Evolutionary conservation across 2,329 filamentous ascomycete genomes (phyloP).

Genomic region (Harringtonia lauricola): DNA sequence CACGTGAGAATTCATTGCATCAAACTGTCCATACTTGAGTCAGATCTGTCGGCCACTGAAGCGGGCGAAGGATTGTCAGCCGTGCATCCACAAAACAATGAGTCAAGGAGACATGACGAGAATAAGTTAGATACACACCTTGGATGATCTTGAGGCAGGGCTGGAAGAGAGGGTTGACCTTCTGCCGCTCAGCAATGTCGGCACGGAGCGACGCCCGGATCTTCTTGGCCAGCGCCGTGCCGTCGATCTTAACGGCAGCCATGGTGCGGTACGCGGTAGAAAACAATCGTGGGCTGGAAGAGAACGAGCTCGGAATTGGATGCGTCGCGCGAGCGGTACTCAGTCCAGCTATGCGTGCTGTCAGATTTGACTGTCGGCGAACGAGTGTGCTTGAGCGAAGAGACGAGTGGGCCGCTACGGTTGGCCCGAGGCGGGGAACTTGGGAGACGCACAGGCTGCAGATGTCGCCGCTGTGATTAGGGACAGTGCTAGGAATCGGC

Average conservation of each 20-base stretch:
- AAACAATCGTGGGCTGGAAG: constrained; percentile 17
- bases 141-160: constrained; percentile 92
- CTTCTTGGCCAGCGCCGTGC: constrained; percentile 84
- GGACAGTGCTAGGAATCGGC: too few relatives aligned
- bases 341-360: too few relatives aligned
- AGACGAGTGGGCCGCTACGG: too few relatives aligned
- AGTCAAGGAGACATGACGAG: background rate
- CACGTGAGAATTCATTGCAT: too few relatives aligned
- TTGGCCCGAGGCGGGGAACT: too few relatives aligned
- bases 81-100: constrained; percentile 2
- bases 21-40: constrained; percentile 87
- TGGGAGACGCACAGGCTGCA: too few relatives aligned
- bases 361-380: too few relatives aligned
- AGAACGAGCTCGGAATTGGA: background rate
- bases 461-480: too few relatives aligned
- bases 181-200: constrained; percentile 74
- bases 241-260: constrained; percentile 87
- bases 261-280: constrained; percentile 50
- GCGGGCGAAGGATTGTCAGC: constrained; percentile 5
- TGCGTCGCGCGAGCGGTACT: too few relatives aligned
- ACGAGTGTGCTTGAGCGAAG: too few relatives aligned
- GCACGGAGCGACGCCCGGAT: constrained; percentile 73
- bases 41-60: constrained; percentile 79
- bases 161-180: constrained; percentile 74
- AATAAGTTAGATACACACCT: constrained; percentile 45